Percentiles rank a stretch among this genome's conserved stretches.
Evolutionary conservation across 1,284 basidiomycete species (phyloP).

Genomic region (Fistulinella staudtii): DNA sequence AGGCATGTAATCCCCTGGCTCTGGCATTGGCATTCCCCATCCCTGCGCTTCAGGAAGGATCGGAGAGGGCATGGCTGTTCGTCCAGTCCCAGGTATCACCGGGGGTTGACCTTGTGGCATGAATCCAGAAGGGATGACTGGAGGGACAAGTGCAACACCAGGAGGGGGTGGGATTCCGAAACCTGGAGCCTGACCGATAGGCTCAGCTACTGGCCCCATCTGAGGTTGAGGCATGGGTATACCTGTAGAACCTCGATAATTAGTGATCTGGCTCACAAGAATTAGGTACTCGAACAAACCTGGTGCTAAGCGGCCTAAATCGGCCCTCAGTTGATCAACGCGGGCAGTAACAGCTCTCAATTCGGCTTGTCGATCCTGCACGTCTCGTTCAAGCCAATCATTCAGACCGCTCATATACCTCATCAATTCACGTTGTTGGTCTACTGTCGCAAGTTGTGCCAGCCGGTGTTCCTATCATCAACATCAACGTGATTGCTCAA

Average conservation of each 20-base stretch:
- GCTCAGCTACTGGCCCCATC: neutral
- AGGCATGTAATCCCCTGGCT: slow-evolving; percentile 15
- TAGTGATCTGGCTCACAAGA: too few species aligned
- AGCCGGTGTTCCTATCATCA: slow-evolving; percentile 62
- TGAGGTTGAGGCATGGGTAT: slow-evolving; percentile 27
- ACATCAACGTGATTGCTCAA: slow-evolving; percentile 3
- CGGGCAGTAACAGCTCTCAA: slow-evolving; percentile 60
- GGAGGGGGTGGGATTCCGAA: slow-evolving; percentile 25
- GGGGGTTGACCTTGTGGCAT: slow-evolving; percentile 26
- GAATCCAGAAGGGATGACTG: slow-evolving; percentile 29
- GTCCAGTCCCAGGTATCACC: slow-evolving; percentile 26
- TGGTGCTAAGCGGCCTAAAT: slow-evolving; percentile 38
- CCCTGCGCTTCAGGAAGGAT: slow-evolving; percentile 22
- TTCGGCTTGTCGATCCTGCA: slow-evolving; percentile 68
- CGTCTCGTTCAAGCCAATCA: slow-evolving; percentile 70
- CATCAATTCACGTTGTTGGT: slow-evolving; percentile 75
- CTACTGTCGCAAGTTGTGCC: slow-evolving; percentile 66
- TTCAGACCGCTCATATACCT: slow-evolving; percentile 69
- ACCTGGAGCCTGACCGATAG: slow-evolving; percentile 12
- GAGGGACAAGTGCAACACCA: slow-evolving; percentile 9
- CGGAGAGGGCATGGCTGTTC: slow-evolving; percentile 18
- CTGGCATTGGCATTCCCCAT: slow-evolving; percentile 27
- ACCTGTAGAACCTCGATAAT: slow-evolving; percentile 12
- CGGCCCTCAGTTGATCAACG: slow-evolving; percentile 55
- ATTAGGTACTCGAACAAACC: too few species aligned